These are phyloP conservation scores for Herpetospermum pedunculosum DNA, from an alignment of 306 rosid genomes.

Conservation along the genomic window DNA sequence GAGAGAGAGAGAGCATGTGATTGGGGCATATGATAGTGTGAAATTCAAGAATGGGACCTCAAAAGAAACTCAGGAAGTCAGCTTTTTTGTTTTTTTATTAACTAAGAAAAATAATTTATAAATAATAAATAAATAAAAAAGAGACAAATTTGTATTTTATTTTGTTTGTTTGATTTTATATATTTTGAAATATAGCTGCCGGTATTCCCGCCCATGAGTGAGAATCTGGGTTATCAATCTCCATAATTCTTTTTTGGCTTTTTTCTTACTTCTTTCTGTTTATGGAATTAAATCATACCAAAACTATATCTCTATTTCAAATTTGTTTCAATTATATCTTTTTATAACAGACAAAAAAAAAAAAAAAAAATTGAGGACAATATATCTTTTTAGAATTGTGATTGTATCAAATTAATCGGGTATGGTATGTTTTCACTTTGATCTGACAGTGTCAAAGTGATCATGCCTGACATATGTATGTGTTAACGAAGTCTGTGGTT, in stretches of 20 bases:
- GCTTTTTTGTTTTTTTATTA: constrained; percentile 19
- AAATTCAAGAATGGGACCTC: constrained; percentile 39
- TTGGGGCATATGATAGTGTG: constrained; percentile 27
- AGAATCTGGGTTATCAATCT: neutral
- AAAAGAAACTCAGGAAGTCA: constrained; percentile 19
- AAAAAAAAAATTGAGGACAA: too few relatives aligned
- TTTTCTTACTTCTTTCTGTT: neutral
- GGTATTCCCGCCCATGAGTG: constrained; percentile 47
- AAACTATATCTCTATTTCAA: neutral
- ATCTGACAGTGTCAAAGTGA: too few relatives aligned
- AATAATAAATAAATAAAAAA: neutral
- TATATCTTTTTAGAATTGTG: neutral
- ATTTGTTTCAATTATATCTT: too few relatives aligned
- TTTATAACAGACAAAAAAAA: too few relatives aligned
- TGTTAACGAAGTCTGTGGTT: too few relatives aligned
- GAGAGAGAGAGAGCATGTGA: constrained; percentile 36
- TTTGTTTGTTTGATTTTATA: neutral
- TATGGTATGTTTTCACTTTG: neutral
- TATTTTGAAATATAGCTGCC: constrained; percentile 15
- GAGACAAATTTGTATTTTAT: neutral
- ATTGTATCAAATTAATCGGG: neutral
- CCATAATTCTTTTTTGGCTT: neutral
- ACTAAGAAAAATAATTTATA: neutral
- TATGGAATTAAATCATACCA: neutral
- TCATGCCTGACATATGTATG: too few relatives aligned